phyloP scores from a whole-genome alignment of 495 filamentous ascomycete genomes.

The Cercophora sp. region DNA sequence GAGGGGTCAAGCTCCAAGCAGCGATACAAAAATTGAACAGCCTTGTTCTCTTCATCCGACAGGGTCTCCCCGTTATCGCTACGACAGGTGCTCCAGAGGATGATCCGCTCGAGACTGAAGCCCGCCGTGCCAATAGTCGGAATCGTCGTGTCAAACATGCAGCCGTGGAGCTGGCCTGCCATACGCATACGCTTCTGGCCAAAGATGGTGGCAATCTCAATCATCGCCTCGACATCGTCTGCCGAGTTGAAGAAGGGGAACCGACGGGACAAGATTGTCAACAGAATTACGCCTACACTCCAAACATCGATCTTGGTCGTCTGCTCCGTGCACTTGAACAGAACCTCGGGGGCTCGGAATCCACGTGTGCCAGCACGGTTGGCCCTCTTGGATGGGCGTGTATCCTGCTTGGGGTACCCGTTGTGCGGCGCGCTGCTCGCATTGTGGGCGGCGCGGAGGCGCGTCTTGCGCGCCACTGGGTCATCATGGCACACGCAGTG shows the following conservation, averaged over 20 bases:
- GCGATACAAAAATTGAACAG: conserved; percentile 60
- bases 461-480: conserved; percentile 33
- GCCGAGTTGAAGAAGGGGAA: conserved; percentile 98
- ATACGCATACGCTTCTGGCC: conserved; percentile 77
- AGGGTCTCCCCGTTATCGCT: conserved; percentile 48
- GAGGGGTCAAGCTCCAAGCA: conserved; percentile 70
- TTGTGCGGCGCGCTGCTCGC: conserved; percentile 47
- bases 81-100: conserved; percentile 80
- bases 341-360: conserved; percentile 92
- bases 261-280: conserved; percentile 82
- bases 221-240: conserved; percentile 94
- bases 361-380: conserved; percentile 96
- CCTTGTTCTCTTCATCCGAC: conserved; percentile 57
- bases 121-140: conserved; percentile 83
- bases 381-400: conserved; percentile 78
- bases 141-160: conserved; percentile 83
- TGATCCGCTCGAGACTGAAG: conserved; percentile 84
- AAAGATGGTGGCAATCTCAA: conserved; percentile 95
- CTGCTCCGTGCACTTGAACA: conserved; percentile 96
- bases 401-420: conserved; percentile 83
- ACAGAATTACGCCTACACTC: conserved; percentile 89
- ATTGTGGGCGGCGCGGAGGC: conserved; percentile 37
- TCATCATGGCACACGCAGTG: conserved; percentile 66
- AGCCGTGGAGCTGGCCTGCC: conserved; percentile 77
- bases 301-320: conserved; percentile 96